These are phyloP conservation scores for Yamadazyma sp. DNA, from an alignment of 1,139 yeast genomes.

Conservation along the genomic window DNA sequence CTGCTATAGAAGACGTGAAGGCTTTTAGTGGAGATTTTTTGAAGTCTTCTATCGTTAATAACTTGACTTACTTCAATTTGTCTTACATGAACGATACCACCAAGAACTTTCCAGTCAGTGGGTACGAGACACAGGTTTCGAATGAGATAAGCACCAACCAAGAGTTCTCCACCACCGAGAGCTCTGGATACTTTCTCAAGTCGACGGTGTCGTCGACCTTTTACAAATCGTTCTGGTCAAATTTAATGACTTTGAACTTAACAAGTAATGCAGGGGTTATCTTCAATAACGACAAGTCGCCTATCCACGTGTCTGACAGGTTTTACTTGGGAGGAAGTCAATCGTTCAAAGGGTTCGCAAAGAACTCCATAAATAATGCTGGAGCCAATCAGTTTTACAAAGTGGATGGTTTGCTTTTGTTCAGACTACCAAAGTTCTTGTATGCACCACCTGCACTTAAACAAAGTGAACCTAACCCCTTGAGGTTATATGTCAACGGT, in stretches of 20 bases:
- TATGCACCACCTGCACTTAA: constrained; percentile 19
- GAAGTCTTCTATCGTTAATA: constrained; percentile 35
- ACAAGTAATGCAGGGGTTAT: constrained; percentile 36
- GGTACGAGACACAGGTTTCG: constrained; percentile 22
- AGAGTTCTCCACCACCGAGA: constrained; percentile 19
- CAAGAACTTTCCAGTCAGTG: constrained; percentile 33
- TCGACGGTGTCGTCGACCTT: constrained; percentile 27
- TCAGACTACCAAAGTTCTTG: constrained; percentile 37
- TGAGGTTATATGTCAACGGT: constrained; percentile 43
- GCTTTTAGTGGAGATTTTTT: constrained; percentile 33
- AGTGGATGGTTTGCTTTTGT: constrained; percentile 31
- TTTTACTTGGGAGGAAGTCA: constrained; percentile 50
- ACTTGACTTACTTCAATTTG: constrained; percentile 24
- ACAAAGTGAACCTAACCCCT: constrained; percentile 31
- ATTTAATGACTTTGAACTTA: constrained; percentile 26
- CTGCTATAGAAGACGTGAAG: constrained; percentile 34
- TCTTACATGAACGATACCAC: constrained; percentile 24
- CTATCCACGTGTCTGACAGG: constrained; percentile 46
- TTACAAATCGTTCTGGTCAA: constrained; percentile 38
- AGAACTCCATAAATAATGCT: constrained; percentile 33
- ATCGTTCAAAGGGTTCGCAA: constrained; percentile 39
- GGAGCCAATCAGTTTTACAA: constrained; percentile 47
- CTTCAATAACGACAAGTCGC: constrained; percentile 19
- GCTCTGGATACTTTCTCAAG: constrained; percentile 28
- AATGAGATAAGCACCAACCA: constrained; percentile 37